Evolutionary conservation across 129 eudicot species (phyloP), one percentile per base, ranked within the genome.

Genomic region (Lactuca sativa): DNA sequence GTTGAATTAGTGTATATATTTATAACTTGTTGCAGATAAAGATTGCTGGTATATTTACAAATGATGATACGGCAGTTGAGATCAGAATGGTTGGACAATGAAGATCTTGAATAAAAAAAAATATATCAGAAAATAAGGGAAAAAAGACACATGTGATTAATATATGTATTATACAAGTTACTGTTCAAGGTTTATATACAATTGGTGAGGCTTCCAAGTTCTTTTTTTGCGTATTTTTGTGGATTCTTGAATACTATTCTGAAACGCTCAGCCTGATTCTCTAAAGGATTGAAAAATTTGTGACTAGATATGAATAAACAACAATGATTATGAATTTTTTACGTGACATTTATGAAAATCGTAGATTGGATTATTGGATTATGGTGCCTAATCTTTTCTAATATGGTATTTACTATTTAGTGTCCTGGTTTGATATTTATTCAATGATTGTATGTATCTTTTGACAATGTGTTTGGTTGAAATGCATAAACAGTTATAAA

Each of bases 131-230:
- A 63, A 73, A 66, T 37, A 31, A 73, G 53, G 48, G 67, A 12
- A 66, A 48, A 72, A 57, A 41, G 61, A 32, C 53, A 58, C 21
- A 32, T 65, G 67, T 43, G 38, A 71, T 21, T 58, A 58, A 49
- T 52, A 61, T 64, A 72, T 67, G 68, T 83, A 70, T 58, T 75
- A 71, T 71, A 75, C 55, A 70, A 30, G 78, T 59, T 54, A 71
- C 80, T 37, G 70, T 71, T 66, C 65, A 10, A 54, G 56, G 40
- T 61, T 52, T 69, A 47, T 58, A 72, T 69, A 65, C 74, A 31
- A 31, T 40, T 75, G 59, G 74, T 37, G 59, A 49, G 60, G 17
- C 57, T 49, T 54, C 37, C 60, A 76, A 72, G 70, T 68, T 52
- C 43, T 62, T 62, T 63, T 66, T 66, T 65, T 74, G 40, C 17